Conservation (phyloP, 495 filamentous ascomycete species). For the Penicillium tannophilum region DNA sequence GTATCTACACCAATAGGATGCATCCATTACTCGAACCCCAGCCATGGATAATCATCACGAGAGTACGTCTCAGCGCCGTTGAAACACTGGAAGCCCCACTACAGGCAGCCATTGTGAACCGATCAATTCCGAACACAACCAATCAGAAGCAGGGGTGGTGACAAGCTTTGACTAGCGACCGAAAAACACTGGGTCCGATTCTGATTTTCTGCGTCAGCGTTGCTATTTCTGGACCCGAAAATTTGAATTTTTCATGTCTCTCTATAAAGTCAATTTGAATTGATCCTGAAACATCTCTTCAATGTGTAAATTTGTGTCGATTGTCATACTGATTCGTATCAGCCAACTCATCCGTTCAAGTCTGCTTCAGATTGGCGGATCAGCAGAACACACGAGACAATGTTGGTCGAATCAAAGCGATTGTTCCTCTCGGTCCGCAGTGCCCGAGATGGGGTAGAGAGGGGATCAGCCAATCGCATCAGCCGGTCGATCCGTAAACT, state of each 20-base stretch:
- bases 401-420: slow-evolving; percentile 4
- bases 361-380: not conserved
- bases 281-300: not conserved
- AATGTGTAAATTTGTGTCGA: too few relatives aligned
- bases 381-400: not conserved
- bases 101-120: slow-evolving; percentile 1
- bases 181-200: not conserved
- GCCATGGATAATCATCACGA: not conserved
- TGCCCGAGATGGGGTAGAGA: not conserved
- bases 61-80: not conserved
- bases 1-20: not conserved
- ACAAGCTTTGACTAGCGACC: slow-evolving; percentile 6
- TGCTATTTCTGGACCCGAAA: not conserved
- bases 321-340: too few relatives aligned
- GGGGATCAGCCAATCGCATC: slow-evolving; percentile 1
- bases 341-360: too few relatives aligned
- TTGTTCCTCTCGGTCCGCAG: slow-evolving; percentile 5
- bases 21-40: not conserved
- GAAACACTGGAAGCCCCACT: not conserved
- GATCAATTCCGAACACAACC: not conserved
- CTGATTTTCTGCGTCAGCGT: not conserved
- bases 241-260: not conserved
- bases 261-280: not conserved
- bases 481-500: not conserved
- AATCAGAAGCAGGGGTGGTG: not conserved